Evolutionary conservation across 75 land plant genomes (phyloP).

Genomic region (Pinus taeda): DNA sequence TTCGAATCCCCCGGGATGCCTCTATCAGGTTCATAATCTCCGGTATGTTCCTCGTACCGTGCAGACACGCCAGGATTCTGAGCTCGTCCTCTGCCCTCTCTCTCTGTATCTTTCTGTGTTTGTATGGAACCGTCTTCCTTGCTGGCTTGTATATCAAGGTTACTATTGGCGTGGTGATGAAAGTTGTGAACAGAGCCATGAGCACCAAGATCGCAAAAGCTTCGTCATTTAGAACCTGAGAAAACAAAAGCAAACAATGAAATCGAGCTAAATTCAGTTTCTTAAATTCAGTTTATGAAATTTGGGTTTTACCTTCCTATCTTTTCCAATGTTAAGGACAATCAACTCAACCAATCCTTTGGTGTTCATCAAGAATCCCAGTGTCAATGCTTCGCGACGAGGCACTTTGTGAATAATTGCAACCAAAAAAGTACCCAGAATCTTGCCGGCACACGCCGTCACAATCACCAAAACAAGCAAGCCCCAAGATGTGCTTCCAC

Average conservation of each 20-base stretch:
- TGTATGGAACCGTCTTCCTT: constrained; percentile 42
- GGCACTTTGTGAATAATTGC: constrained; percentile 42
- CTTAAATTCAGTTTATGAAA: not conserved
- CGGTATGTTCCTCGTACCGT: constrained; percentile 59
- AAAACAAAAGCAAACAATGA: not conserved
- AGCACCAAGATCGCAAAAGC: constrained; percentile 81
- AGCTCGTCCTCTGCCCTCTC: constrained; percentile 43
- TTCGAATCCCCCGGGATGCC: constrained; percentile 46
- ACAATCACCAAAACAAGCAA: constrained; percentile 66
- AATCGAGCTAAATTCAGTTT: not conserved
- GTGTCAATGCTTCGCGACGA: constrained; percentile 49
- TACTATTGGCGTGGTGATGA: constrained; percentile 86
- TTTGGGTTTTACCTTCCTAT: constrained; percentile 47
- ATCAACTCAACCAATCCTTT: constrained; percentile 89
- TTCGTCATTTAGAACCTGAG: constrained; percentile 79
- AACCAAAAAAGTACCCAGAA: constrained; percentile 63
- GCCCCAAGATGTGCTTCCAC: constrained; percentile 60
- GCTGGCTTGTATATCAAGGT: constrained; percentile 81
- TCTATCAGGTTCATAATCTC: constrained; percentile 70
- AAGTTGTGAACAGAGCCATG: constrained; percentile 92
- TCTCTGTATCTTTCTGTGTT: constrained; percentile 49
- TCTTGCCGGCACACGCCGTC: constrained; percentile 74
- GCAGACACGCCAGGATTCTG: constrained; percentile 69
- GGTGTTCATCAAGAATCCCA: constrained; percentile 87
- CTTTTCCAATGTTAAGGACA: constrained; percentile 87